Conservation (phyloP, 345 rosid species). For the Ceriops zippeliana region DNA sequence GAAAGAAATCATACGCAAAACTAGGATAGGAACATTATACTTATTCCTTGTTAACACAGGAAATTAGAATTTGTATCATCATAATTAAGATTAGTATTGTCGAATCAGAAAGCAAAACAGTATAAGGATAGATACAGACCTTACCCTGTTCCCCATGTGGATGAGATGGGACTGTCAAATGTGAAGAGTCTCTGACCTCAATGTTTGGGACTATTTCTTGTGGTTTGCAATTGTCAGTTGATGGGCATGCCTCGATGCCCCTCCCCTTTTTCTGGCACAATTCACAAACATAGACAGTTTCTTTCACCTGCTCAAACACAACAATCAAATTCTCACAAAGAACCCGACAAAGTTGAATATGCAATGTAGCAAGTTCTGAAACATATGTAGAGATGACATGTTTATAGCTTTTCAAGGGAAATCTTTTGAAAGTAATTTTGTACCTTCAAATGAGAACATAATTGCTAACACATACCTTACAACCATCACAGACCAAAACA, state of each 20-base stretch:
- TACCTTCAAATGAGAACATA: background rate
- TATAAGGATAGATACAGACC: constrained; percentile 38
- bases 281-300: constrained; percentile 60
- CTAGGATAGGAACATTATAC: background rate
- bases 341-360: constrained; percentile 3
- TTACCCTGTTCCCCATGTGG: constrained; percentile 48
- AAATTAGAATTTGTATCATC: background rate
- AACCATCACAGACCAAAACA: constrained; percentile 75
- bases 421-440: background rate
- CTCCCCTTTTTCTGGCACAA: constrained; percentile 72
- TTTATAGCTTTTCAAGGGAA: background rate
- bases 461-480: constrained; percentile 45
- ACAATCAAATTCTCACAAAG: constrained; percentile 18
- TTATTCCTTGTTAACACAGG: background rate
- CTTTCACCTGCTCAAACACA: constrained; percentile 48
- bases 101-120: constrained; percentile 5
- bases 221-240: constrained; percentile 21
- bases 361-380: background rate
- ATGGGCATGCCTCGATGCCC: constrained; percentile 14
- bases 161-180: constrained; percentile 26
- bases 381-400: background rate
- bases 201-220: constrained; percentile 10
- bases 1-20: background rate
- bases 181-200: constrained; percentile 23
- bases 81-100: background rate